A percentile compares a stretch with the other conserved stretches of the same genome.
phyloP scores from a whole-genome alignment of 1,284 basidiomycete genomes.

The Polyporus tsugae region DNA sequence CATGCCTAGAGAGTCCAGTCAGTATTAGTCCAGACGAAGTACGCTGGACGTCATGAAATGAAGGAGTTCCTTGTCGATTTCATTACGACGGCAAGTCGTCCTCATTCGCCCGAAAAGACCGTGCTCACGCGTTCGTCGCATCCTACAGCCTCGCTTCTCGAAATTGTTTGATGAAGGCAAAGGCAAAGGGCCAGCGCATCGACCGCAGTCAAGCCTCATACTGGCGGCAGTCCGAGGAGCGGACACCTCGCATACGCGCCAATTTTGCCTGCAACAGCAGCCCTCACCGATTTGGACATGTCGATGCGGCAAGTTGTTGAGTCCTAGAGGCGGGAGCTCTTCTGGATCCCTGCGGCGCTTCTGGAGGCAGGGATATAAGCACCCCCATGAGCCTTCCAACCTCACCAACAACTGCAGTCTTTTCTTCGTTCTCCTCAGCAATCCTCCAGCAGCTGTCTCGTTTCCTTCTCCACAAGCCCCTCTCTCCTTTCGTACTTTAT shows the following conservation, averaged over 20 bases:
- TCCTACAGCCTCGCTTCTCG: not conserved
- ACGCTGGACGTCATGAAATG: not conserved
- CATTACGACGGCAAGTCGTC: not conserved
- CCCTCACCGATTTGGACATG: not conserved
- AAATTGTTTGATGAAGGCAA: not conserved
- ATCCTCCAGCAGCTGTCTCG: not conserved
- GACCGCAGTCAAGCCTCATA: conserved; percentile 1
- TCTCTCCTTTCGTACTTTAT: not conserved
- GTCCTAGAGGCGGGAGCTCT: not conserved
- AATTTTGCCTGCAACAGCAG: not conserved
- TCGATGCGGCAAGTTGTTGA: not conserved
- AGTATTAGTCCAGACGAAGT: not conserved
- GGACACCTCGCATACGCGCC: not conserved
- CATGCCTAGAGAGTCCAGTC: not conserved
- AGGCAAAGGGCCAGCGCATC: not conserved
- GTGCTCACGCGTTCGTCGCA: not conserved
- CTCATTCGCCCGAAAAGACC: not conserved
- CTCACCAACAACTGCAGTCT: not conserved
- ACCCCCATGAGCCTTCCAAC: not conserved
- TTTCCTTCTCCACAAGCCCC: not conserved
- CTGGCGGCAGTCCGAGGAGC: not conserved
- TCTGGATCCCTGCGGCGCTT: not conserved
- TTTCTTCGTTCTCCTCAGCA: not conserved
- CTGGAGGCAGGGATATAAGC: not conserved
- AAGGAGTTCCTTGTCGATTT: not conserved